These are phyloP conservation scores for Myriosclerotinia scirpicola DNA, from an alignment of 2,329 filamentous ascomycete species.

Conservation along the genomic window DNA sequence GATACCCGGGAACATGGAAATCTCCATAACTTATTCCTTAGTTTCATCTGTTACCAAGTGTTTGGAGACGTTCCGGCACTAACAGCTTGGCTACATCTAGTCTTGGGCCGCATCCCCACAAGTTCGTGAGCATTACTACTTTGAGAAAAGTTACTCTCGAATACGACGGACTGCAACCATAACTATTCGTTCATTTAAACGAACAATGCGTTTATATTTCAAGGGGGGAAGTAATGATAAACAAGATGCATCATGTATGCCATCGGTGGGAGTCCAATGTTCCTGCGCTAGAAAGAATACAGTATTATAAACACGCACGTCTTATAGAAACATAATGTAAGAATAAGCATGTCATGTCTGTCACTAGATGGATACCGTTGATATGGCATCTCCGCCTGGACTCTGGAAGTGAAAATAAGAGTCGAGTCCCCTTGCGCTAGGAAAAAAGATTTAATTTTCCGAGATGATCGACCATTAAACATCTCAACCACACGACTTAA, in stretches of 20 bases:
- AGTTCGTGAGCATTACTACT: constrained; percentile 19
- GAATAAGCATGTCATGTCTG: neutral
- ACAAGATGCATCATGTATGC: neutral
- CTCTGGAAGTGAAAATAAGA: neutral
- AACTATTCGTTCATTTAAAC: neutral
- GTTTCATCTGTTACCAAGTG: neutral
- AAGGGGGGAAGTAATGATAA: neutral
- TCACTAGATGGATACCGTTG: neutral
- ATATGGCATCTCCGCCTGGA: neutral
- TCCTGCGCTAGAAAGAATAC: neutral
- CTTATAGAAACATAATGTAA: neutral
- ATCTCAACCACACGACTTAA: too few relatives aligned
- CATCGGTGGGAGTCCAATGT: neutral
- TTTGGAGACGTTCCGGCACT: neutral
- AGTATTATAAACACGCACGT: too few relatives aligned
- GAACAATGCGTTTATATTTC: neutral
- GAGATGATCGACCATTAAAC: neutral
- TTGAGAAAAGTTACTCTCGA: constrained; percentile 8
- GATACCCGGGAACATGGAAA: neutral
- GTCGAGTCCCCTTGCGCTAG: neutral
- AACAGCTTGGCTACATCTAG: neutral
- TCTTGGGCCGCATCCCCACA: constrained; percentile 2
- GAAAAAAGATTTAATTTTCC: too few relatives aligned
- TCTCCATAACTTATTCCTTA: neutral
- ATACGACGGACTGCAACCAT: neutral